Evolutionary conservation across 2,329 filamentous ascomycete genomes (phyloP).

Genomic region (Elsinoe australis): DNA sequence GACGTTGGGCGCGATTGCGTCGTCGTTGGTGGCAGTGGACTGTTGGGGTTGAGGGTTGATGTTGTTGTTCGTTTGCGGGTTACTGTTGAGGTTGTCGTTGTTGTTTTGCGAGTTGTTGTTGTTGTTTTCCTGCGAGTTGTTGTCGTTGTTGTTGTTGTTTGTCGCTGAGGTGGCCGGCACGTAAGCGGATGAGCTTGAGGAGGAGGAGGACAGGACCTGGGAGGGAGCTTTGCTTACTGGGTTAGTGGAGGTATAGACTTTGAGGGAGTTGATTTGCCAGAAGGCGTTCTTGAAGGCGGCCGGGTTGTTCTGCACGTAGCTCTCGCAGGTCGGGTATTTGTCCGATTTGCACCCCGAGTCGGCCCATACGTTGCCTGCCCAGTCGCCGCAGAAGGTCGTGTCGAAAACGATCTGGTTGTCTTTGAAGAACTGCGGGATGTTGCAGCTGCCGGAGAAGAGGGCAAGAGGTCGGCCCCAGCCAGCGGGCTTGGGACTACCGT

Average conservation of each 20-base stretch:
- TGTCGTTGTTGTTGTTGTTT: conserved; percentile 5
- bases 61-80: not conserved
- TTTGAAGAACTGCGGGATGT: conserved; percentile 58
- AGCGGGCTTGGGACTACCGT: conserved; percentile 48
- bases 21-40: not conserved
- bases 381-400: conserved; percentile 36
- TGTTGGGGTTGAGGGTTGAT: not conserved
- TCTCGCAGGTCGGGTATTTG: conserved; percentile 26
- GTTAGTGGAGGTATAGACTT: conserved; percentile 31
- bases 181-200: not conserved
- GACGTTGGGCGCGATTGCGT: not conserved
- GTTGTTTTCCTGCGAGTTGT: not conserved
- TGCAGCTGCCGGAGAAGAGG: conserved; percentile 57
- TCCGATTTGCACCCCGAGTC: conserved; percentile 40
- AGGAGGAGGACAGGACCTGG: not conserved
- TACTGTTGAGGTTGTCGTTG: not conserved
- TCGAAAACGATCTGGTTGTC: conserved; percentile 46
- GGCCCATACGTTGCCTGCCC: conserved; percentile 31
- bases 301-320: conserved; percentile 31
- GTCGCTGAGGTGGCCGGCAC: not conserved
- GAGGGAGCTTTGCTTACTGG: conserved; percentile 1
- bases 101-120: not conserved
- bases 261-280: conserved; percentile 36
- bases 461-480: conserved; percentile 57
- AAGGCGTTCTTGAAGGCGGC: conserved; percentile 33